These are phyloP conservation scores for Pichia sp. DNA, from an alignment of 1,139 yeast species.

Conservation along the genomic window DNA sequence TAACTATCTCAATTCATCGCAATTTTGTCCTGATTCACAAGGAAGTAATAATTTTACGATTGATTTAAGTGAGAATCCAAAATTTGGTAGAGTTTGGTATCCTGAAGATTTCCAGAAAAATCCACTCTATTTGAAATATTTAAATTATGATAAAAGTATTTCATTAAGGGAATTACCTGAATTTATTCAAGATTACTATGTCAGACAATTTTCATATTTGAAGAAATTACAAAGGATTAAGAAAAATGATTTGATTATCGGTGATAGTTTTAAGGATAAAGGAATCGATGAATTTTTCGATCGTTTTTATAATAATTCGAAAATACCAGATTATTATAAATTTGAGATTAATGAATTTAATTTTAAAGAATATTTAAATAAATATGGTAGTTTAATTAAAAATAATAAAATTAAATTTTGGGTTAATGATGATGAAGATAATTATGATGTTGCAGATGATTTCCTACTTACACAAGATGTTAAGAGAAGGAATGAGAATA, in stretches of 20 bases:
- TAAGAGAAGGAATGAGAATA: constrained; percentile 27
- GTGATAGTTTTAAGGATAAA: neutral
- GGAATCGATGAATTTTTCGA: constrained; percentile 1
- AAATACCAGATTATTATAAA: constrained; percentile 22
- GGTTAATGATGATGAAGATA: constrained; percentile 29
- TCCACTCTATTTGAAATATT: constrained; percentile 12
- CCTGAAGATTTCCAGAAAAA: constrained; percentile 27
- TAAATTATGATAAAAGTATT: constrained; percentile 5
- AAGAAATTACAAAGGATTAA: constrained; percentile 2
- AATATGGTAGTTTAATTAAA: constrained; percentile 14
- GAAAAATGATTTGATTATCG: neutral
- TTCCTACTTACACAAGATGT: constrained; percentile 57
- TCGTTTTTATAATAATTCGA: constrained; percentile 16
- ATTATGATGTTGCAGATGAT: constrained; percentile 32
- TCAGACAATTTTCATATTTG: constrained; percentile 18
- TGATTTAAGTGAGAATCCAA: constrained; percentile 21
- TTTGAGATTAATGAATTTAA: constrained; percentile 21
- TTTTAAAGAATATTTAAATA: constrained; percentile 8
- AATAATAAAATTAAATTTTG: constrained; percentile 14
- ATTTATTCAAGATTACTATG: constrained; percentile 6
- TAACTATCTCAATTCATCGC: constrained; percentile 2
- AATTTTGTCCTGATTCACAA: constrained; percentile 4
- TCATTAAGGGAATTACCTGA: constrained; percentile 1
- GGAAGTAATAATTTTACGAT: neutral
- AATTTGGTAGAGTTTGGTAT: constrained; percentile 22